A percentile compares a stretch with the other conserved stretches of the same genome.
Conservation (phyloP, 495 filamentous ascomycete species). For the Pyronema omphalodes region DNA sequence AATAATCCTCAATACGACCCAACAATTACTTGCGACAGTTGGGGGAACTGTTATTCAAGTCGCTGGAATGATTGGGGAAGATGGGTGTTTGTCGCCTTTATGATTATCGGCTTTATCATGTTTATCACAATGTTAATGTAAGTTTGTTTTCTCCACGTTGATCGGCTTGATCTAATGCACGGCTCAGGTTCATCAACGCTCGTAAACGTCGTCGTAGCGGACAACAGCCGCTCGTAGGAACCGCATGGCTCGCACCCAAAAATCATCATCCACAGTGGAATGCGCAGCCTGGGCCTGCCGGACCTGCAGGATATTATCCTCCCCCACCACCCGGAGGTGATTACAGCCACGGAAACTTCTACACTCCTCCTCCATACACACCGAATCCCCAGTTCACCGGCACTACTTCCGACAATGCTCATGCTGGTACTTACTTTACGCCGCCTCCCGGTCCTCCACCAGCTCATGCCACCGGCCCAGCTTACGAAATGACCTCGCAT, state of each 20-base stretch:
- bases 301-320: slow-evolving; percentile 10
- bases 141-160: background rate
- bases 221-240: slow-evolving; percentile 13
- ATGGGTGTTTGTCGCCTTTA: slow-evolving; percentile 28
- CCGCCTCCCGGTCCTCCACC: slow-evolving; percentile 3
- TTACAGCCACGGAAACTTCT: background rate
- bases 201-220: slow-evolving; percentile 15
- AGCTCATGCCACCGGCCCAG: background rate
- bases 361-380: slow-evolving; percentile 11
- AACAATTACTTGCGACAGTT: background rate
- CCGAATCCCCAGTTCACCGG: slow-evolving; percentile 5
- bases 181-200: slow-evolving; percentile 6
- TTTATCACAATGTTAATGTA: slow-evolving; percentile 13
- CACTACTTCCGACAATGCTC: background rate
- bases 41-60: slow-evolving; percentile 15
- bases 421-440: background rate
- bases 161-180: background rate
- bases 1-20: too few species aligned
- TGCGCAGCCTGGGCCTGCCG: background rate
- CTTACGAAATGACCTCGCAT: background rate
- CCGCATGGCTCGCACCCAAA: slow-evolving; percentile 16
- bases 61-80: slow-evolving; percentile 21
- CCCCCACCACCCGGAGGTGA: slow-evolving; percentile 8
- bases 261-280: slow-evolving; percentile 9
- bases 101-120: slow-evolving; percentile 15